Conservation (phyloP, 768 basidiomycete species). For the Hygrocybe punicea region DNA sequence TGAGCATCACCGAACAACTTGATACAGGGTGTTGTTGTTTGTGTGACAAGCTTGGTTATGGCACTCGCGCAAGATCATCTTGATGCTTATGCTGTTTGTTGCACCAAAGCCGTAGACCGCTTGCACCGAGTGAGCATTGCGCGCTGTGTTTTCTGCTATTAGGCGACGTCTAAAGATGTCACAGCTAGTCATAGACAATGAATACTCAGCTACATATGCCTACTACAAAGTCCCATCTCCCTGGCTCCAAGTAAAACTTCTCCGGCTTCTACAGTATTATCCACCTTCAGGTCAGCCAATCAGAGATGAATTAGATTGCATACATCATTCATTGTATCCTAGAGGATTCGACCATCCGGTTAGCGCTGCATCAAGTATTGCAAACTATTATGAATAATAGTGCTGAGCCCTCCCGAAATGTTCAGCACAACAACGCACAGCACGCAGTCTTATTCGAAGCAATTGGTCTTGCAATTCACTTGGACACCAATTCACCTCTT, state of each 20-base stretch:
- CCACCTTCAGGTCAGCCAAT: slow-evolving; percentile 78
- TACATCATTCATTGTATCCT: slow-evolving; percentile 3
- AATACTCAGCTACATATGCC: slow-evolving; percentile 84
- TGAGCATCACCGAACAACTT: slow-evolving; percentile 5
- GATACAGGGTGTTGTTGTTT: slow-evolving; percentile 84
- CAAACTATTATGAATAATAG: slow-evolving; percentile 89
- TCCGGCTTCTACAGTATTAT: slow-evolving; percentile 92
- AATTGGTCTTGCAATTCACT: slow-evolving; percentile 91
- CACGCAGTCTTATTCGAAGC: slow-evolving; percentile 98
- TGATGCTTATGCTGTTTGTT: slow-evolving; percentile 87
- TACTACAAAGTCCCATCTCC: slow-evolving; percentile 98
- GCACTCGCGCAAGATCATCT: slow-evolving; percentile 92
- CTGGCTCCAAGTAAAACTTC: slow-evolving; percentile 95
- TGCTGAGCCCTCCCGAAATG: slow-evolving; percentile 86
- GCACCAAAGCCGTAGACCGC: slow-evolving; percentile 91
- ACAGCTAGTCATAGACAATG: slow-evolving; percentile 87
- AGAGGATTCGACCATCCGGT: slow-evolving; percentile 83
- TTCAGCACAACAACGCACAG: slow-evolving; percentile 98
- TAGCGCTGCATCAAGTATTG: slow-evolving; percentile 76
- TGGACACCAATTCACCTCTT: slow-evolving; percentile 86
- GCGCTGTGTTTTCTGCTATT: not conserved
- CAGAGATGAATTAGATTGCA: not conserved
- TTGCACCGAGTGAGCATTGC: slow-evolving; percentile 61
- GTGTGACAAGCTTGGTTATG: slow-evolving; percentile 90
- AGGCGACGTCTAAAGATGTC: slow-evolving; percentile 1